Conservation (phyloP, 1,139 yeast genomes). For the Saccharomyces hybrid region DNA sequence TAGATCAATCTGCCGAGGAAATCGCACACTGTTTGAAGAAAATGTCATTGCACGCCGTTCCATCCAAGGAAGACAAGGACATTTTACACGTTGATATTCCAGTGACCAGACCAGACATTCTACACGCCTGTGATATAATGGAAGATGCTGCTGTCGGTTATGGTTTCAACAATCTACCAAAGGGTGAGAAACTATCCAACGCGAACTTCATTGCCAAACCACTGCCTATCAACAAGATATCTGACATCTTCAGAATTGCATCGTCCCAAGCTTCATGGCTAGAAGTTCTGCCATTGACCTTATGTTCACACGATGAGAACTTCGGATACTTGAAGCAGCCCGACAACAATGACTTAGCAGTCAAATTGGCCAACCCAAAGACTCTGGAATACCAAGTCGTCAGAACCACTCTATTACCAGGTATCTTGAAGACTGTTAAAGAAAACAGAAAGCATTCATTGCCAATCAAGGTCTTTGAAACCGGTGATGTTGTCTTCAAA, state of each 20-base stretch:
- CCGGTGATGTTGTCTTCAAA: constrained; percentile 90
- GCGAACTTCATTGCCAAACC: constrained; percentile 75
- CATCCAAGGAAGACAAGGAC: constrained; percentile 43
- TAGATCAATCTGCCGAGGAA: constrained; percentile 60
- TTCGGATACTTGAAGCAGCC: constrained; percentile 69
- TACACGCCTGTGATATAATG: constrained; percentile 97
- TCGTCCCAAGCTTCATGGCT: constrained; percentile 93
- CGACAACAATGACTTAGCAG: constrained; percentile 75
- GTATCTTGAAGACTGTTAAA: constrained; percentile 86
- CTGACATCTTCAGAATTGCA: constrained; percentile 85
- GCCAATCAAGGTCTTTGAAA: constrained; percentile 91
- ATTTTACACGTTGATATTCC: constrained; percentile 70
- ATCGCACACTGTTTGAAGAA: constrained; percentile 61
- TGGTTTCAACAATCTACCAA: constrained; percentile 83
- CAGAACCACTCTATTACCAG: constrained; percentile 89
- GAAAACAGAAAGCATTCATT: constrained; percentile 94
- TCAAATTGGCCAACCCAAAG: constrained; percentile 90
- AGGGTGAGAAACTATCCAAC: constrained; percentile 73
- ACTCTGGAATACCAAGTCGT: constrained; percentile 96
- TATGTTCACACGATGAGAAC: constrained; percentile 95
- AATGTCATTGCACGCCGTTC: constrained; percentile 70
- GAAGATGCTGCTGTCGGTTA: constrained; percentile 97
- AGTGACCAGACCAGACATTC: constrained; percentile 87
- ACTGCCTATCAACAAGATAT: constrained; percentile 80
- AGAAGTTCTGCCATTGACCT: constrained; percentile 90